Evolutionary conservation across 495 filamentous ascomycete genomes (phyloP), one percentile per base, ranked within the genome.

Genomic region (Lophiotrema nucula): DNA sequence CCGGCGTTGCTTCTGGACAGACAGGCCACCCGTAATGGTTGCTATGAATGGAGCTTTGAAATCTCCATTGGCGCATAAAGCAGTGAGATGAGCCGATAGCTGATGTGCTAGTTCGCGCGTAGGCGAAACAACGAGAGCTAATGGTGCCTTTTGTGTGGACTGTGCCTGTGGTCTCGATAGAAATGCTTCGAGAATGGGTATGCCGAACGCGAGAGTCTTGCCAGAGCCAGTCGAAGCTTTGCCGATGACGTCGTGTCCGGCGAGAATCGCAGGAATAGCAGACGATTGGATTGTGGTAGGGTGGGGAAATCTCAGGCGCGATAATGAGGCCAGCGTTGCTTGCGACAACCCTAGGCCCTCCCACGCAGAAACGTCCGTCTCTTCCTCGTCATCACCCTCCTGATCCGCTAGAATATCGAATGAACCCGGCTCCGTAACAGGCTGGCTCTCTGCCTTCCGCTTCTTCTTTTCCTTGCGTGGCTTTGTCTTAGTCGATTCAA

Each of bases 101-200:
- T 98, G 93, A 72, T 96, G 89, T 1, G 93, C 93, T 56, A 98
- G 74, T 70, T 98, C 93, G 73, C 93, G 76, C 1, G 93, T 97
- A 0, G 93, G 93, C 0, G 92, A 90, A 3, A 98, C 78, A 39
- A 98, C 83, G n/a, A 98, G 71, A 1, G 93, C 91, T n/a, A 87
- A 78, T 0, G 91, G 89, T 0, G 70, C 4, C 68, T 75, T 51
- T 66, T 60, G 21, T 47, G 63, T 64, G 47, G 78, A 75, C 4
- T 75, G 2, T n/a, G 8, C 64, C 42, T 71, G 71, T 39, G 63
- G 59, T 27, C 68, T 69, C 22, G 31, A 47, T 12, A 89, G 64
- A 76, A 79, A 89, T 52, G 74, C 74, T 68, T 90, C 87, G 11
- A 89, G 67, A 41, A 90, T 87, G 1, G 89, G 89, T 56, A 93